Evolutionary conservation across 2,329 filamentous ascomycete genomes (phyloP).

Genomic region (Exophiala aquamarina): DNA sequence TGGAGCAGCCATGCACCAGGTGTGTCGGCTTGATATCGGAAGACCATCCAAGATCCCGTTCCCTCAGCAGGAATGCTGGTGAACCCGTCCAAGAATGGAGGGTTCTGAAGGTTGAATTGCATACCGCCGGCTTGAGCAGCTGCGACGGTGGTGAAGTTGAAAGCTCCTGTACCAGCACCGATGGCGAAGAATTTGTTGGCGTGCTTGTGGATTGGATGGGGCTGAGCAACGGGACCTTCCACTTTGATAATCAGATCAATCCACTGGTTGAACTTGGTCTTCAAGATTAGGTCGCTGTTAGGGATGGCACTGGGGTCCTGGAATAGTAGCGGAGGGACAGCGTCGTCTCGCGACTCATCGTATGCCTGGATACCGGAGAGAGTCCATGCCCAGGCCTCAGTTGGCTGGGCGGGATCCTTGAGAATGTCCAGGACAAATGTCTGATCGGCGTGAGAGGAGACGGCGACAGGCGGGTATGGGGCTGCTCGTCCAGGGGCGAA

Average conservation of each 20-base stretch:
- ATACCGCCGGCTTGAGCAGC: conserved; percentile 41
- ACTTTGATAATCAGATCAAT: conserved; percentile 57
- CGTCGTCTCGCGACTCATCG: conserved; percentile 40
- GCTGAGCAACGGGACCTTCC: conserved; percentile 47
- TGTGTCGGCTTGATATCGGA: conserved; percentile 55
- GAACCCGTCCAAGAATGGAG: conserved; percentile 54
- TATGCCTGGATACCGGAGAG: conserved; percentile 47
- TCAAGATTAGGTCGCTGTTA: conserved; percentile 49
- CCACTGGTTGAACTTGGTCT: conserved; percentile 51
- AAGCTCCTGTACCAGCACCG: conserved; percentile 52
- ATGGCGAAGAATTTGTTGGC: conserved; percentile 60
- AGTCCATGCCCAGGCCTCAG: conserved; percentile 54
- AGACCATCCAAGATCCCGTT: conserved; percentile 47
- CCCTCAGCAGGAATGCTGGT: conserved; percentile 37
- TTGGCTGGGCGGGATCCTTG: conserved; percentile 28
- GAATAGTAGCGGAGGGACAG: conserved; percentile 48
- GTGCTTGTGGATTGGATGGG: conserved; percentile 66
- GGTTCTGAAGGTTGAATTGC: conserved; percentile 60
- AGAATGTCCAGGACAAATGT: conserved; percentile 42
- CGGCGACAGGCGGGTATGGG: conserved; percentile 50
- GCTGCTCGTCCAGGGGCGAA: conserved; percentile 46
- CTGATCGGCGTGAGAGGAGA: conserved; percentile 45
- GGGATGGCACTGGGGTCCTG: conserved; percentile 37
- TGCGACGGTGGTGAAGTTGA: conserved; percentile 54
- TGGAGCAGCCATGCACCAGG: conserved; percentile 58